Base-by-base conservation (phyloP, 331 rosid species). In the Stylosanthes scabra region DNA sequence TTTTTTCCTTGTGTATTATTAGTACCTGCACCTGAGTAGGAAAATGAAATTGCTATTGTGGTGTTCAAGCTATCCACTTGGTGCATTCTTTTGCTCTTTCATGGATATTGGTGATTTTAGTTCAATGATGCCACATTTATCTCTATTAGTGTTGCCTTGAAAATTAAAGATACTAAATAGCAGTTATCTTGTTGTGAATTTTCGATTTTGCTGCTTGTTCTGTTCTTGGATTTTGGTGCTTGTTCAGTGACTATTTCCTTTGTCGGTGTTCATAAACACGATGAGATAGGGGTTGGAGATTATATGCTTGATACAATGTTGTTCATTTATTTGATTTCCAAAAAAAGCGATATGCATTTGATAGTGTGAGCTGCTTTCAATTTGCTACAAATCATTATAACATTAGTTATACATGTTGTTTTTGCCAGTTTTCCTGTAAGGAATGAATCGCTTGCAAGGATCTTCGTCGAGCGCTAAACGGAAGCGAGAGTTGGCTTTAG, bases 391-490 rank as follows among this genome's bases (percentile, higher is more conserved):
- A 16, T 39, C 63, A 9, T 49, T 50, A 31, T 66, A 6, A 50
- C 37, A 27, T 39, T 47, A 42, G 39, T 31, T 50, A 20, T 14
- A 58, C 39, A 20, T 11, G 10, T n/a, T 47, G 59, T 74, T 28
- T 55, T 61, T 74, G 28, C 7, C 20, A 60, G n/a, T 78, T 51
- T 59, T 51, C 59, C 62, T 47, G 4, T 29, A 79, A 83, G 84
- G 72, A 81, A 83, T 86, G 88, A 82, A 77, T 70, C 77, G 62
- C n/a, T 51, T 71, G 70, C 82, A 70, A 75, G 85, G 54, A 46
- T 78, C 84, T 63, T 63, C 82, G 3, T 62, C 42, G 2, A n/a
- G 82, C 15, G 78, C 41, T 15, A 72, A 70, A 78, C 60, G 63
- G 86, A 78, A 87, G 66, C 81, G 80, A 25, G 91, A 86, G 6